These are phyloP conservation scores for Terfezia boudieri DNA, from an alignment of 495 filamentous ascomycete genomes.

Conservation along the genomic window DNA sequence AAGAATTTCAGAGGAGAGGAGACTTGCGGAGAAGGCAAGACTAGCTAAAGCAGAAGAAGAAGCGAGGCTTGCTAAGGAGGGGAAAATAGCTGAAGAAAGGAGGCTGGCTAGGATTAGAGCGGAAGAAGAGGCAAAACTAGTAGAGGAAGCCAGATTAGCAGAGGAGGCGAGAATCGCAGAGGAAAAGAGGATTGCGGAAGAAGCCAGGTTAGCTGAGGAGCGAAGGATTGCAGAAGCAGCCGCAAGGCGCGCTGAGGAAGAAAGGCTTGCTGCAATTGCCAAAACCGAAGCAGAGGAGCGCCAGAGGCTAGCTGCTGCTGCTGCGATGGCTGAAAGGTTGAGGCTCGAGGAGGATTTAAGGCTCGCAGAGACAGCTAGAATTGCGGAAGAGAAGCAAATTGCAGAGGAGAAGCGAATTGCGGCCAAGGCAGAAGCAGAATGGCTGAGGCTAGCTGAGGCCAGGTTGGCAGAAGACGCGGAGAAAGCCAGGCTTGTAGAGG, in stretches of 20 bases:
- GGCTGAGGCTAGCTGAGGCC: neutral
- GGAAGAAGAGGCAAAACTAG: neutral
- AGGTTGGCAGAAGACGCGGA: neutral
- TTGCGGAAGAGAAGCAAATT: neutral
- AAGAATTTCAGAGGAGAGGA: neutral
- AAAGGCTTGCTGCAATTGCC: slow-evolving; percentile 1
- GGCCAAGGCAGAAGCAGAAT: neutral
- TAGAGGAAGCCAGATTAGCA: neutral
- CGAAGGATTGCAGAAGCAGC: neutral
- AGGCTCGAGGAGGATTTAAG: neutral
- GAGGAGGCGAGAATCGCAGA: neutral
- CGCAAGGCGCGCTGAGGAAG: neutral
- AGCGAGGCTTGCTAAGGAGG: neutral
- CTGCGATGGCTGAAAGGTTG: neutral
- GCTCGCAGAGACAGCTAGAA: neutral
- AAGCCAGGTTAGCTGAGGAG: neutral
- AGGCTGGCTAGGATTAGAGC: neutral
- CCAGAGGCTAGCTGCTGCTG: neutral
- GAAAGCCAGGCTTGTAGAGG: slow-evolving; percentile 1
- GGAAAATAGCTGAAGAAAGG: neutral
- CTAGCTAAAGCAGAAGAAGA: neutral
- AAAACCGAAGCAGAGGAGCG: neutral
- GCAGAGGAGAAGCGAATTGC: neutral
- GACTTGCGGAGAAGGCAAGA: neutral
- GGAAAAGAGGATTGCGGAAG: neutral